Conservation (phyloP, 257 asterid species). For the Solanum gandarillasii region DNA sequence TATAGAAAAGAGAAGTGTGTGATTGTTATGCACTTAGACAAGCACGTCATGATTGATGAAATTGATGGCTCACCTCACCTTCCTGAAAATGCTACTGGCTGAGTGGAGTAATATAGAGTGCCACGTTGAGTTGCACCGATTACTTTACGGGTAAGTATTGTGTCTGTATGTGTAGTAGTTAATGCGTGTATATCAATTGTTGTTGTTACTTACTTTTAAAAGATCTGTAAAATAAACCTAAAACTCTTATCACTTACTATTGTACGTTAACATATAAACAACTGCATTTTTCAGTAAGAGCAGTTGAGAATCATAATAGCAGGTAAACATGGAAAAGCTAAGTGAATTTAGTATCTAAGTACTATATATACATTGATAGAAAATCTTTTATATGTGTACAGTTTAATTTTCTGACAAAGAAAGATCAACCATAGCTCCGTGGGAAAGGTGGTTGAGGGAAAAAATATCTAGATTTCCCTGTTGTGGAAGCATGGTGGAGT, state of each 20-base stretch:
- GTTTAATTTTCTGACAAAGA: background rate
- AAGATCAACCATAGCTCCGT: background rate
- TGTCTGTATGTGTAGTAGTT: background rate
- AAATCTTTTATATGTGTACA: no score
- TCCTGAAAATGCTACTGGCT: background rate
- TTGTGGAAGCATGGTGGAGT: background rate
- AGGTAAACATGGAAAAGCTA: background rate
- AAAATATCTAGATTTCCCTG: background rate
- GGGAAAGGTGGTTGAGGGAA: background rate
- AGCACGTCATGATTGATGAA: constrained; percentile 1
- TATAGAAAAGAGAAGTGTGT: no score
- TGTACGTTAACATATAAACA: background rate
- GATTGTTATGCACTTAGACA: background rate
- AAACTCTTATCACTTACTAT: background rate
- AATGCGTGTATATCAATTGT: background rate
- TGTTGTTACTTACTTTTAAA: background rate
- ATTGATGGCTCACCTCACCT: background rate
- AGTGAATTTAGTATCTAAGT: background rate
- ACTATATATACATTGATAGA: no score
- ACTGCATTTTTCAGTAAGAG: background rate
- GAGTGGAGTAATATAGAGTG: background rate
- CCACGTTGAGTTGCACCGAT: background rate
- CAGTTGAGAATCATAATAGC: background rate
- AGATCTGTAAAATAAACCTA: background rate
- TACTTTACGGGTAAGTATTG: background rate